Evolutionary conservation across 345 rosid species (phyloP).

Genomic region (Ceriops decandra): DNA sequence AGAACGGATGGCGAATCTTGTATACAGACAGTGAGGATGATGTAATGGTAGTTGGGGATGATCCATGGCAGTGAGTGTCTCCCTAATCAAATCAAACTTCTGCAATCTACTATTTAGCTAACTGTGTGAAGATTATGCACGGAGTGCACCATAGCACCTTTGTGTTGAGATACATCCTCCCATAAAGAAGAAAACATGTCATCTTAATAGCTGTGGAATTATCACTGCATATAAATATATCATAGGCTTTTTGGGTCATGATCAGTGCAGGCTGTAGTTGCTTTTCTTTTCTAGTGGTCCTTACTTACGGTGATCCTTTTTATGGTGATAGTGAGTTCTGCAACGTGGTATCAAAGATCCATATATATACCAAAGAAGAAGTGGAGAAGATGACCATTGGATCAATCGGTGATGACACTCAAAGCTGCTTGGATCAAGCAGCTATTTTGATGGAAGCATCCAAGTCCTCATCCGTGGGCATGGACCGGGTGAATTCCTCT

Average conservation of each 20-base stretch:
- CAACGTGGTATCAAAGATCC: slow-evolving; percentile 75
- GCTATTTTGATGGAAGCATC: slow-evolving; percentile 64
- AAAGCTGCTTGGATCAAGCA: slow-evolving; percentile 89
- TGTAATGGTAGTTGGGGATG: slow-evolving; percentile 92
- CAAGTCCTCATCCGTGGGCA: slow-evolving; percentile 79
- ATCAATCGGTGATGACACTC: slow-evolving; percentile 61
- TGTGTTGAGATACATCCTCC: no score
- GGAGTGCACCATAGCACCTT: neutral
- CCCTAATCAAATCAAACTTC: neutral
- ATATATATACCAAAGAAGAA: slow-evolving; percentile 78
- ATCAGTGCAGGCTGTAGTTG: no score
- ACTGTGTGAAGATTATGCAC: neutral
- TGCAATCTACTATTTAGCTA: neutral
- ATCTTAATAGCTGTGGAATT: no score
- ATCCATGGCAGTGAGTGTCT: slow-evolving; percentile 87
- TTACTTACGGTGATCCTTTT: neutral
- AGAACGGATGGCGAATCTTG: slow-evolving; percentile 78
- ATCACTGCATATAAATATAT: no score
- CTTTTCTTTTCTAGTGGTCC: no score
- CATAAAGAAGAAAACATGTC: no score
- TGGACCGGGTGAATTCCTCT: slow-evolving; percentile 58
- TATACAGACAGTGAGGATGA: slow-evolving; percentile 89
- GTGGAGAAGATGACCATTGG: slow-evolving; percentile 74
- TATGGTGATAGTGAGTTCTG: slow-evolving; percentile 68
- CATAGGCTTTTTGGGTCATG: no score